These are phyloP conservation scores for Xerocomellus chrysenteron DNA, from an alignment of 768 basidiomycete genomes.

Conservation along the genomic window DNA sequence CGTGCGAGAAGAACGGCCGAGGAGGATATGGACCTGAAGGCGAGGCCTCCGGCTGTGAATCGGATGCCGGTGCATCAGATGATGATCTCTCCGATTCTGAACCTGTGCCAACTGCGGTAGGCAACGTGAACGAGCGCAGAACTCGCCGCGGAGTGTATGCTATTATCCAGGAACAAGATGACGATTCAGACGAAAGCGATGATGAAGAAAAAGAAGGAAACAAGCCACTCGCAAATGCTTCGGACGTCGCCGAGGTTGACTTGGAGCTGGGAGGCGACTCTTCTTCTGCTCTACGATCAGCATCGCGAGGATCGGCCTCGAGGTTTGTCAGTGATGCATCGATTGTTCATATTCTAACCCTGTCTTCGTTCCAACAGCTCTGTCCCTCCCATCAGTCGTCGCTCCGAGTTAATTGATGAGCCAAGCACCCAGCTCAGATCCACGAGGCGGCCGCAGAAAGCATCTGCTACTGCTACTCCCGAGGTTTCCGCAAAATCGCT, in stretches of 20 bases:
- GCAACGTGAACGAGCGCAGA: conserved; percentile 76
- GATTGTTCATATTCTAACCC: conserved; percentile 10
- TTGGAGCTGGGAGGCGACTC: conserved; percentile 44
- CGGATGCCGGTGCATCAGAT: conserved; percentile 42
- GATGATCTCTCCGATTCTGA: conserved; percentile 38
- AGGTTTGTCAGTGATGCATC: conserved; percentile 20
- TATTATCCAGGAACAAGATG: conserved; percentile 56
- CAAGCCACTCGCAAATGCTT: conserved; percentile 46
- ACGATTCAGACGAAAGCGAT: conserved; percentile 62
- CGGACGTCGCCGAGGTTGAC: conserved; percentile 50
- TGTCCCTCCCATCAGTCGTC: conserved; percentile 26
- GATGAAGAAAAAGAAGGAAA: conserved; percentile 51
- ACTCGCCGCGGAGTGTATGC: conserved; percentile 84
- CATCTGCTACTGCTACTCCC: conserved; percentile 42
- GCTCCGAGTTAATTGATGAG: conserved; percentile 28
- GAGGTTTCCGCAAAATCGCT: conserved; percentile 46
- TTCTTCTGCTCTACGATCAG: conserved; percentile 20
- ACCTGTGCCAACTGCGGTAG: conserved; percentile 45
- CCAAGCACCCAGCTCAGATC: conserved; percentile 45
- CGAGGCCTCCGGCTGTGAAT: conserved; percentile 47
- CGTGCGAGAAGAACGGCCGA: conserved; percentile 71
- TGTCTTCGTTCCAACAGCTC: conserved; percentile 17
- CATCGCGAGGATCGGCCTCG: conserved; percentile 27
- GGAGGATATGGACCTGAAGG: conserved; percentile 69
- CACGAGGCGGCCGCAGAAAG: conserved; percentile 57